Evolutionary conservation across 768 basidiomycete species (phyloP).

Genomic region (Phlegmacium glaucopus): DNA sequence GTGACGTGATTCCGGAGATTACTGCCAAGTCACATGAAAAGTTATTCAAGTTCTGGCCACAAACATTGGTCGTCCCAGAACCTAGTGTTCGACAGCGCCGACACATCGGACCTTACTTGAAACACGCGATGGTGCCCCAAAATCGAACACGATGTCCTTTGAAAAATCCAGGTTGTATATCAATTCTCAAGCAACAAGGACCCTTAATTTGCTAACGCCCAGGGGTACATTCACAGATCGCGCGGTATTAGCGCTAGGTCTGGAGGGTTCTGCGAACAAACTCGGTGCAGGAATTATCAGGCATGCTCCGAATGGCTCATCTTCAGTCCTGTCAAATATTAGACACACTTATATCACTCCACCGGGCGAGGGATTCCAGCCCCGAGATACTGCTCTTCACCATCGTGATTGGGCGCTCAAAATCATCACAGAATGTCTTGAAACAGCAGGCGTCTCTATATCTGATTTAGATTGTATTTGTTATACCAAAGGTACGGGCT

Average conservation of each 20-base stretch:
- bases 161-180: slow-evolving; percentile 33
- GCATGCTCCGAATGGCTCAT: slow-evolving; percentile 71
- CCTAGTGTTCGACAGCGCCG: too few species aligned
- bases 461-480: slow-evolving; percentile 91
- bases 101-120: neutral
- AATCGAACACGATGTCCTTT: slow-evolving; percentile 27
- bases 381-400: slow-evolving; percentile 92
- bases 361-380: slow-evolving; percentile 96
- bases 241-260: slow-evolving; percentile 83
- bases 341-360: slow-evolving; percentile 99
- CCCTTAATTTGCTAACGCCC: neutral
- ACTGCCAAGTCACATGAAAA: too few species aligned
- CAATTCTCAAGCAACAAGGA: neutral
- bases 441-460: slow-evolving; percentile 64
- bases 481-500: slow-evolving; percentile 83
- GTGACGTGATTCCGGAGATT: too few species aligned
- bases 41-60: too few species aligned
- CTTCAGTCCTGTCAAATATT: slow-evolving; percentile 83
- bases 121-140: slow-evolving; percentile 23
- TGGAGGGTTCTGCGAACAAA: slow-evolving; percentile 98
- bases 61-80: too few species aligned
- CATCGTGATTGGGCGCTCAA: slow-evolving; percentile 90
- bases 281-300: slow-evolving; percentile 91
- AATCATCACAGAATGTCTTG: slow-evolving; percentile 76
- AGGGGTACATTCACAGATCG: slow-evolving; percentile 40